Evolutionary conservation across 345 rosid genomes (phyloP).

Genomic region (Ceriops tagal): DNA sequence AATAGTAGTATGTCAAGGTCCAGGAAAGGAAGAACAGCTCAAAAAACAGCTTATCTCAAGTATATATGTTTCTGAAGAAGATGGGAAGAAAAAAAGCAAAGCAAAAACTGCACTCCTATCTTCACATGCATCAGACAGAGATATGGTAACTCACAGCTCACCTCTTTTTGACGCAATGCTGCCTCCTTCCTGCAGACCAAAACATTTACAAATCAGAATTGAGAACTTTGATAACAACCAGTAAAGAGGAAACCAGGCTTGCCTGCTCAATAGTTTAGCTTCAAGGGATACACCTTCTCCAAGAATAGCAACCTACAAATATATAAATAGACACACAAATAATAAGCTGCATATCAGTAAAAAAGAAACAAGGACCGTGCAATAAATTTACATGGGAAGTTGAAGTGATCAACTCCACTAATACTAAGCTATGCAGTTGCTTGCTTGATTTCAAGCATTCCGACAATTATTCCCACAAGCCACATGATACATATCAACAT

Average conservation of each 20-base stretch:
- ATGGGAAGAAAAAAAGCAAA: conserved; percentile 5
- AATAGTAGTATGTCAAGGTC: not conserved
- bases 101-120: not conserved
- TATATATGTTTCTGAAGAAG: conserved; percentile 1
- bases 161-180: conserved; percentile 88
- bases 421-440: not conserved
- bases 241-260: conserved; percentile 21
- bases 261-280: conserved; percentile 92
- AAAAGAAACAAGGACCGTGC: not conserved
- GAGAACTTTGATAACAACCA: conserved; percentile 18
- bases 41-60: too few relatives aligned
- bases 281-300: conserved; percentile 97
- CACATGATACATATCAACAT: too few relatives aligned
- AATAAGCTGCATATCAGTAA: not conserved
- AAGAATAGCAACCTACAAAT: conserved; percentile 81
- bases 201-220: conserved; percentile 6
- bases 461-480: too few relatives aligned
- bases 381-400: not conserved
- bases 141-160: conserved; percentile 23
- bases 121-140: conserved; percentile 1
- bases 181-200: conserved; percentile 74
- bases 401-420: not conserved
- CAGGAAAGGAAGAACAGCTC: not conserved
- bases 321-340: conserved; percentile 12
- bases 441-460: too few relatives aligned